phyloP scores from a whole-genome alignment of 495 filamentous ascomycete genomes.

The Lophium mytilinum region DNA sequence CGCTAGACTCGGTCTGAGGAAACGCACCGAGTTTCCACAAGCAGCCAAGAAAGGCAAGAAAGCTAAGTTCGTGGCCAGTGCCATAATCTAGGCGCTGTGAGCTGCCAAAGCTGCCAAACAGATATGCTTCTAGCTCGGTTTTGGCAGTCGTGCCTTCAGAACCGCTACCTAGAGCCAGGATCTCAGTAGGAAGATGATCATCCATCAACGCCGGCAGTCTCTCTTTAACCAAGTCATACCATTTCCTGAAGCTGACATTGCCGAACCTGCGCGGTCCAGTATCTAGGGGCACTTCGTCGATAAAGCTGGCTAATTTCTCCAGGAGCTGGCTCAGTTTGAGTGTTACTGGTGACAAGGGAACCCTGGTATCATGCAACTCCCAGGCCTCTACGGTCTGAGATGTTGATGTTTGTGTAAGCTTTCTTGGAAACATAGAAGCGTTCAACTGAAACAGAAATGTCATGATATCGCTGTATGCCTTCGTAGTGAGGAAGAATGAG shows the following conservation, averaged over 20 bases:
- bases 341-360: slow-evolving; percentile 53
- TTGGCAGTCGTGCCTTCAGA: slow-evolving; percentile 36
- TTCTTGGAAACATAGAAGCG: slow-evolving; percentile 69
- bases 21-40: slow-evolving; percentile 89
- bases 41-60: slow-evolving; percentile 80
- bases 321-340: slow-evolving; percentile 55
- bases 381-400: slow-evolving; percentile 39
- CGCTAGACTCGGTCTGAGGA: slow-evolving; percentile 38
- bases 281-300: slow-evolving; percentile 75
- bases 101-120: slow-evolving; percentile 83
- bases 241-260: slow-evolving; percentile 79
- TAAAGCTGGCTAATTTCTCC: slow-evolving; percentile 51
- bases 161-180: slow-evolving; percentile 6
- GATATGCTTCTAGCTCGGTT: slow-evolving; percentile 67
- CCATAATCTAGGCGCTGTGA: slow-evolving; percentile 87
- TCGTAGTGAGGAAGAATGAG: slow-evolving; percentile 61
- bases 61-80: slow-evolving; percentile 91
- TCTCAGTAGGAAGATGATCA: slow-evolving; percentile 49
- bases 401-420: slow-evolving; percentile 23
- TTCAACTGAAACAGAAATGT: slow-evolving; percentile 86
- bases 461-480: slow-evolving; percentile 78
- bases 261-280: slow-evolving; percentile 82
- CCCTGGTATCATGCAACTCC: slow-evolving; percentile 41
- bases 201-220: slow-evolving; percentile 50
- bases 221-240: slow-evolving; percentile 61